Evolutionary conservation across 441 rosid species (phyloP).

Genomic region (Viola pubescens): DNA sequence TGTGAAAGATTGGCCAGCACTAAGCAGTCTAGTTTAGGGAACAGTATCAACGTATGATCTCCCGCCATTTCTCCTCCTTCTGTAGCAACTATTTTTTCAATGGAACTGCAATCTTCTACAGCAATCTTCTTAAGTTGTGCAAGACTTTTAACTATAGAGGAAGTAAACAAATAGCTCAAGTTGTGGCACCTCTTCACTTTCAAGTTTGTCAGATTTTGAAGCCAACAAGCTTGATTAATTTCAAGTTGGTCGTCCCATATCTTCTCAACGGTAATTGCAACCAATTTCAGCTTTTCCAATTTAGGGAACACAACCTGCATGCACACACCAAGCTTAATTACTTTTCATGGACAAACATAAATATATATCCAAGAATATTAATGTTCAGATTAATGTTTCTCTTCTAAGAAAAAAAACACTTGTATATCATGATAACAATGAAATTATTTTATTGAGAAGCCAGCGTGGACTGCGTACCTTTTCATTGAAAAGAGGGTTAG

Average conservation of each 20-base stretch:
- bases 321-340: too few relatives aligned
- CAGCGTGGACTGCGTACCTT: too few relatives aligned
- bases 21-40: slow-evolving; percentile 1
- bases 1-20: slow-evolving; percentile 11
- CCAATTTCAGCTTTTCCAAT: not conserved
- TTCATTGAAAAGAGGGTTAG: too few relatives aligned
- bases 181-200: not conserved
- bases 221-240: not conserved
- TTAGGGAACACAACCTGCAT: not conserved
- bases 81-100: slow-evolving; percentile 6
- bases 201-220: not conserved
- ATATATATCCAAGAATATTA: too few relatives aligned
- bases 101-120: not conserved
- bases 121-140: slow-evolving; percentile 11
- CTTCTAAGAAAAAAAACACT: too few relatives aligned
- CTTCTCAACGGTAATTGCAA: not conserved
- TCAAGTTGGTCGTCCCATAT: not conserved
- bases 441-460: too few relatives aligned
- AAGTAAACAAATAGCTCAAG: not conserved
- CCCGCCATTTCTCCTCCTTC: not conserved
- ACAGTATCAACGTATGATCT: too few relatives aligned
- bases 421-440: too few relatives aligned
- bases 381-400: too few relatives aligned
- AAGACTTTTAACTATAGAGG: slow-evolving; percentile 12
- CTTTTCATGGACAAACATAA: too few relatives aligned